Evolutionary conservation across 805 yeast genomes (phyloP).

Genomic region (Candida adriatica): DNA sequence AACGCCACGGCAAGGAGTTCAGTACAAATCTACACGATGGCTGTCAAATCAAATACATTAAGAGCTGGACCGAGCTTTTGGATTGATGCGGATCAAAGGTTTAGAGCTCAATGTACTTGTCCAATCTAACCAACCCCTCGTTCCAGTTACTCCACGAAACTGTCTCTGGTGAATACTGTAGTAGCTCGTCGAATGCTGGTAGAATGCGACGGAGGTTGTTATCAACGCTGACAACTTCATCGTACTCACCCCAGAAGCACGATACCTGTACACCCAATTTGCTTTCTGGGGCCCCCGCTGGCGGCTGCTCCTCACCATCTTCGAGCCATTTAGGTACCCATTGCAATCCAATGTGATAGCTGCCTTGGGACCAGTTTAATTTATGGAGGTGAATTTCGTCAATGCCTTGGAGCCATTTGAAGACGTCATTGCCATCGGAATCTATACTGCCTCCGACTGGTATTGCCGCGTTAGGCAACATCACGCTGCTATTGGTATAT

Average conservation of each 20-base stretch:
- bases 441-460: constrained; percentile 25
- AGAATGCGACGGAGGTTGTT: constrained; percentile 36
- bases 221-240: constrained; percentile 32
- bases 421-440: constrained; percentile 37
- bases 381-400: constrained; percentile 59
- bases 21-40: constrained; percentile 13
- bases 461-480: background rate
- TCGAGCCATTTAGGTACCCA: constrained; percentile 63
- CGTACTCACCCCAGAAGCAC: constrained; percentile 79
- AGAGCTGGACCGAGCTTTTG: constrained; percentile 17
- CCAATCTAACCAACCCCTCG: constrained; percentile 62
- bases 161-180: constrained; percentile 59
- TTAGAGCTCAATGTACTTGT: constrained; percentile 39
- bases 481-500: constrained; percentile 5
- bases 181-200: constrained; percentile 68
- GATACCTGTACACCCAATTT: constrained; percentile 50
- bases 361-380: constrained; percentile 45
- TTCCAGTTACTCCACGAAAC: constrained; percentile 58
- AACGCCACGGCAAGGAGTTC: constrained; percentile 18
- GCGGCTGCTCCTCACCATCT: constrained; percentile 26
- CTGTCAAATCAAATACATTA: constrained; percentile 15
- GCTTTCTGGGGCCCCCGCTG: constrained; percentile 24
- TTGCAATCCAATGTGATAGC: constrained; percentile 57
- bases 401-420: constrained; percentile 56
- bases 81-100: background rate